Evolutionary conservation across 306 rosid genomes (phyloP).

Genomic region (Vachellia pachyceras): DNA sequence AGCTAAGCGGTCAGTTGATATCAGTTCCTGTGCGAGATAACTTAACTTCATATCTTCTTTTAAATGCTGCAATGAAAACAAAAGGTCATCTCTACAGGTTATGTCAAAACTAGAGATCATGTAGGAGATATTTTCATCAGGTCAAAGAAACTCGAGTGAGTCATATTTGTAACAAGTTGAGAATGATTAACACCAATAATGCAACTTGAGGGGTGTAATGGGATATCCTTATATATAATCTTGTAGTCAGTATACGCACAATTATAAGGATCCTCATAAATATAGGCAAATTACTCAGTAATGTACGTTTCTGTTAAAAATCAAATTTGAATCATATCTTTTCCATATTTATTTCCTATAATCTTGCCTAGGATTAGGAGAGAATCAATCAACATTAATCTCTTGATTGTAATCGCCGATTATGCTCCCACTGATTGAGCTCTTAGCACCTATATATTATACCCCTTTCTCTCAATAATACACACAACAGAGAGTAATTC

Average conservation of each 20-base stretch:
- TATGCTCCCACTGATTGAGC: too few species aligned
- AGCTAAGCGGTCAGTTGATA: constrained; percentile 92
- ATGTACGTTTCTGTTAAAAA: too few species aligned
- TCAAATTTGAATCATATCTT: too few species aligned
- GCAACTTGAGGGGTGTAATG: not conserved
- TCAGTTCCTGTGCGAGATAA: constrained; percentile 90
- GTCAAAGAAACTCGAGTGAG: not conserved
- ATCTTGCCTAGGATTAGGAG: too few species aligned
- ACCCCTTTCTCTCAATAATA: too few species aligned
- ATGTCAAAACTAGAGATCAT: not conserved
- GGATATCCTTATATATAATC: not conserved
- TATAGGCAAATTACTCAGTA: not conserved
- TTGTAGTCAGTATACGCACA: not conserved
- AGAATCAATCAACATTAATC: too few species aligned
- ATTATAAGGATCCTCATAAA: not conserved
- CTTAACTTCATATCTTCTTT: constrained; percentile 98
- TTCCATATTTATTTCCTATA: too few species aligned
- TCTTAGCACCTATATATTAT: too few species aligned
- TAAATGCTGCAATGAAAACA: constrained; percentile 76
- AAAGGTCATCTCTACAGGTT: not conserved
- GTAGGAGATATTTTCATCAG: not conserved
- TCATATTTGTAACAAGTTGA: not conserved
- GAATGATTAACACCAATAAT: not conserved
- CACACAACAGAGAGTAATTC: too few species aligned
- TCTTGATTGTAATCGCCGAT: too few species aligned